These are phyloP conservation scores for Boeremia exigua DNA, from an alignment of 2,329 filamentous ascomycete species.

Conservation along the genomic window DNA sequence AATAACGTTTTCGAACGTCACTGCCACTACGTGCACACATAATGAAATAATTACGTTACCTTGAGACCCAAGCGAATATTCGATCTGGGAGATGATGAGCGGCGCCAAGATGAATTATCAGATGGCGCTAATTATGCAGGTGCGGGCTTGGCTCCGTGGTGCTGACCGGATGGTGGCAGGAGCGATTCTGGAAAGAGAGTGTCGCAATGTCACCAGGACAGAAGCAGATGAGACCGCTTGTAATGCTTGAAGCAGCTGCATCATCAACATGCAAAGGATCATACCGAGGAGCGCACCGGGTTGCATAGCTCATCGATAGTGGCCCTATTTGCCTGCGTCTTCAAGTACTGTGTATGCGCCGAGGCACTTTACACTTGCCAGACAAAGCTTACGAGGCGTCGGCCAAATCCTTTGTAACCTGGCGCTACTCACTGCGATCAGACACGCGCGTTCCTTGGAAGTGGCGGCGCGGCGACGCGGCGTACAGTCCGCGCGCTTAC, in stretches of 20 bases:
- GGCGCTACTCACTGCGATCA: not conserved
- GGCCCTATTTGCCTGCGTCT: not conserved
- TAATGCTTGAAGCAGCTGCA: not conserved
- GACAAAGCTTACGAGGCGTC: not conserved
- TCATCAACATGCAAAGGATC: too few species aligned
- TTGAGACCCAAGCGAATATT: not conserved
- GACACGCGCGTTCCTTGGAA: not conserved
- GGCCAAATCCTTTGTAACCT: not conserved
- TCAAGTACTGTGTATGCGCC: not conserved
- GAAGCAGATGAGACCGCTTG: not conserved
- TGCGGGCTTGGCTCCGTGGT: constrained; percentile 12
- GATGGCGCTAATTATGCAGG: constrained; percentile 15
- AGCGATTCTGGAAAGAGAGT: not conserved
- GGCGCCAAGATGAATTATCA: not conserved
- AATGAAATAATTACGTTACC: not conserved
- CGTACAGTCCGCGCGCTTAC: constrained; percentile 5
- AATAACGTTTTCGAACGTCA: not conserved
- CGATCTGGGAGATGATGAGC: not conserved
- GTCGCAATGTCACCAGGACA: not conserved
- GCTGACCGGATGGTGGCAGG: not conserved
- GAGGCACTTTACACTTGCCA: not conserved
- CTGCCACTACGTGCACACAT: not conserved
- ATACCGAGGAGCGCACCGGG: too few species aligned
- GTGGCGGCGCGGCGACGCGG: constrained; percentile 2
- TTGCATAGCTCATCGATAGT: constrained; percentile 6